Percentiles rank a stretch among this genome's conserved stretches.
These are phyloP conservation scores for Cornus suecica DNA, from an alignment of 148 eudicot species.

Conservation along the genomic window DNA sequence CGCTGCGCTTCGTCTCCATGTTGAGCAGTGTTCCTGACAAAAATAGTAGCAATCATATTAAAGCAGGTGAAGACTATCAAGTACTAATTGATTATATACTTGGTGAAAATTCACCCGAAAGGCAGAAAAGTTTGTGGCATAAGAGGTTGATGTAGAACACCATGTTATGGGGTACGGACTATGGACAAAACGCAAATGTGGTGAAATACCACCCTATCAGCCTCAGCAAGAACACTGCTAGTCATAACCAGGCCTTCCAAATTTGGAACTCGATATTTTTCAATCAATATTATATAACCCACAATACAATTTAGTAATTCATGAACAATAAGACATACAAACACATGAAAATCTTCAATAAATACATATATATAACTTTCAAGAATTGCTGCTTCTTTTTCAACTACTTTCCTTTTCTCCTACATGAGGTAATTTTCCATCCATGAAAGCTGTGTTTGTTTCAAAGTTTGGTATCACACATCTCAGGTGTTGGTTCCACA, in stretches of 20 bases:
- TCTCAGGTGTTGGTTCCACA: neutral
- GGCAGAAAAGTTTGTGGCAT: neutral
- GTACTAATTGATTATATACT: neutral
- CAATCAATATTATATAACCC: neutral
- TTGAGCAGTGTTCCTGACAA: constrained; percentile 22
- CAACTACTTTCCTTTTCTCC: neutral
- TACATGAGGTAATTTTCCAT: neutral
- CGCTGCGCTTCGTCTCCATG: constrained; percentile 14
- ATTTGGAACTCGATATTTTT: neutral
- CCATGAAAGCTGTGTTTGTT: neutral
- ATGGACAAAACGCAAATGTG: neutral
- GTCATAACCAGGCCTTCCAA: neutral
- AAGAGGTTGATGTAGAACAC: neutral
- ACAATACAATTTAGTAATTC: neutral
- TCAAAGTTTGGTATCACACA: neutral
- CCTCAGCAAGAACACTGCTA: neutral
- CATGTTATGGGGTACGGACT: neutral
- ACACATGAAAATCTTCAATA: neutral
- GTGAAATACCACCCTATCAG: neutral
- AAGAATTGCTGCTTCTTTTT: neutral
- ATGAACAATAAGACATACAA: neutral
- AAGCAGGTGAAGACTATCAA: neutral
- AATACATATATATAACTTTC: neutral
- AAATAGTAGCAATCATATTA: neutral
- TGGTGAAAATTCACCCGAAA: neutral